These are phyloP conservation scores for Aspergillus puulaauensis DNA, from an alignment of 2,329 filamentous ascomycete species.

Conservation along the genomic window DNA sequence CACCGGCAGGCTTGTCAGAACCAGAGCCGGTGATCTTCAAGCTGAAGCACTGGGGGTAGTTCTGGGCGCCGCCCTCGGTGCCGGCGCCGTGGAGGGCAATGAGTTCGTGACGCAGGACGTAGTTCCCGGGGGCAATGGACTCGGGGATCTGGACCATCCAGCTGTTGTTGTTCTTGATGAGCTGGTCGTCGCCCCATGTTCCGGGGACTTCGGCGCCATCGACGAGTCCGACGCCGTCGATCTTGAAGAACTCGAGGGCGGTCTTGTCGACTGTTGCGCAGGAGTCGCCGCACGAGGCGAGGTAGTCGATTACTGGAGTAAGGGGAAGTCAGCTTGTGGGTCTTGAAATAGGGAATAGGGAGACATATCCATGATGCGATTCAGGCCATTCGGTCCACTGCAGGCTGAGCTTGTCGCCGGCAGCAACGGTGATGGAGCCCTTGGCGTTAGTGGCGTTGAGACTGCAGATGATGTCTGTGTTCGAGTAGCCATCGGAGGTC, in stretches of 20 bases:
- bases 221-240: constrained; percentile 54
- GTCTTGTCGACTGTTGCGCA: constrained; percentile 53
- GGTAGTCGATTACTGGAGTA: constrained; percentile 58
- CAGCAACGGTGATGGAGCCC: constrained; percentile 54
- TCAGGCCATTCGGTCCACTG: constrained; percentile 65
- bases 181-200: constrained; percentile 54
- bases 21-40: constrained; percentile 56
- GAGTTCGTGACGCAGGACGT: constrained; percentile 53
- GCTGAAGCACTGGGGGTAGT: constrained; percentile 58
- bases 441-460: constrained; percentile 50
- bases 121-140: constrained; percentile 48
- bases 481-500: constrained; percentile 47
- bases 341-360: background rate
- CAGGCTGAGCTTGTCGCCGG: constrained; percentile 57
- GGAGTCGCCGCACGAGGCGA: constrained; percentile 56
- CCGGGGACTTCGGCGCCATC: constrained; percentile 41
- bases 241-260: constrained; percentile 61
- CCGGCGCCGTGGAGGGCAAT: constrained; percentile 50
- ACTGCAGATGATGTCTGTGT: constrained; percentile 58
- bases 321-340: background rate
- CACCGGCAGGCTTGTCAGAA: constrained; percentile 45
- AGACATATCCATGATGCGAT: constrained; percentile 51
- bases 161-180: constrained; percentile 51
- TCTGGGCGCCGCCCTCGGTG: constrained; percentile 45
- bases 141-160: constrained; percentile 48